phyloP scores from a whole-genome alignment of 1,139 yeast species.

The Suhomyces taliae region DNA sequence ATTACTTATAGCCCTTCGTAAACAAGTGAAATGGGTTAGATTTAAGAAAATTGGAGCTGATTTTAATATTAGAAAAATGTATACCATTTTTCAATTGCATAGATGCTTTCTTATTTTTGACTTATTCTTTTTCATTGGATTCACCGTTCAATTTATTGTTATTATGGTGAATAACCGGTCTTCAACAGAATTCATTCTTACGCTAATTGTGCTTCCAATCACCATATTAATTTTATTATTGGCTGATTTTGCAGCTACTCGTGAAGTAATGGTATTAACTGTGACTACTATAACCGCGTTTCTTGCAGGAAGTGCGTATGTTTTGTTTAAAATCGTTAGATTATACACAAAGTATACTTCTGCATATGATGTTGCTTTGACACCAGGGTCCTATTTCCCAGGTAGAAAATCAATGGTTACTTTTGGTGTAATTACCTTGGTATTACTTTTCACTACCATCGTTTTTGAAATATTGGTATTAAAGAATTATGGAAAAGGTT shows the following conservation, averaged over 20 bases:
- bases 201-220: conserved; percentile 50
- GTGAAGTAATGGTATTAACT: conserved; percentile 36
- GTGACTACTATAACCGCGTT: conserved; percentile 32
- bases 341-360: conserved; percentile 46
- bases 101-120: conserved; percentile 45
- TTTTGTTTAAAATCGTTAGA: conserved; percentile 50
- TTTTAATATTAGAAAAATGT: conserved; percentile 39
- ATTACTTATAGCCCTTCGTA: conserved; percentile 36
- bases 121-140: conserved; percentile 53
- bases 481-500: conserved; percentile 42
- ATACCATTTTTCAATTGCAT: conserved; percentile 44
- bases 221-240: conserved; percentile 41
- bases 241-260: conserved; percentile 40
- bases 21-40: conserved; percentile 50
- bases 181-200: conserved; percentile 50
- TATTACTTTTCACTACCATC: conserved; percentile 40
- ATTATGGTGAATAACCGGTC: conserved; percentile 42
- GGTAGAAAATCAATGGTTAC: conserved; percentile 49
- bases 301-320: conserved; percentile 48
- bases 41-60: conserved; percentile 56
- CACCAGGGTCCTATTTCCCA: conserved; percentile 42
- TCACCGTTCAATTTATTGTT: conserved; percentile 53
- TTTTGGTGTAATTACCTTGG: conserved; percentile 48
- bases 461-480: conserved; percentile 36
- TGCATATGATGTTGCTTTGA: conserved; percentile 18